Conservation (phyloP, 768 basidiomycete species). For the Serendipita indica region DNA sequence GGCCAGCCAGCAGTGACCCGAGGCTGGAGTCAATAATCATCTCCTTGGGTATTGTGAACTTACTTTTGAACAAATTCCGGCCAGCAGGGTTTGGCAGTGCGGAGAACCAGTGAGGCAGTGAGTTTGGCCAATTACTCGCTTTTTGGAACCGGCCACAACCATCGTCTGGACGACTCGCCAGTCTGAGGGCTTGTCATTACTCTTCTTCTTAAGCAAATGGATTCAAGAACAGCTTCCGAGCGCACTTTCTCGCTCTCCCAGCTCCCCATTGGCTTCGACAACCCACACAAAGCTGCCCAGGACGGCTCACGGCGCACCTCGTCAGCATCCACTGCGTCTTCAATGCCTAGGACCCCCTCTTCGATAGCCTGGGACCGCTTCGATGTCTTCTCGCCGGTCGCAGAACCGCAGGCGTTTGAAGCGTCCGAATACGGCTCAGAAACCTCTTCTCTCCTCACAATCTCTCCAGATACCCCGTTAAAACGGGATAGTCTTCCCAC, state of each 20-base stretch:
- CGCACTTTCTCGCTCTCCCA: neutral
- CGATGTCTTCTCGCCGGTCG: neutral
- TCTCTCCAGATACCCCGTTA: neutral
- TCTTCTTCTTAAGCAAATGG: no score
- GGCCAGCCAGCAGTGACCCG: neutral
- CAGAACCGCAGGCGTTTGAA: neutral
- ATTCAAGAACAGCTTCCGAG: no score
- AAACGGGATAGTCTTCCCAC: neutral
- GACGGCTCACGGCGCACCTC: neutral
- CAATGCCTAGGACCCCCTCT: neutral
- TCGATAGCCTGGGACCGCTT: neutral
- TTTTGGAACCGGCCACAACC: no score
- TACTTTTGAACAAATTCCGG: no score
- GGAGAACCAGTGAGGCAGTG: no score
- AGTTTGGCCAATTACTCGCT: no score
- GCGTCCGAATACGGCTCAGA: neutral
- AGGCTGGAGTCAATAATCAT: neutral
- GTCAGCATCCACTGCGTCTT: neutral
- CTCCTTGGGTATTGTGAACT: no score
- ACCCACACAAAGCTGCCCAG: neutral
- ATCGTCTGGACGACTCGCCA: no score
- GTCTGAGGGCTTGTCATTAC: no score
- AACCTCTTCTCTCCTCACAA: neutral
- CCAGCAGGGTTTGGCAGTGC: no score
- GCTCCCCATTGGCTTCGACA: neutral